Base-by-base conservation (phyloP, 2,329 filamentous ascomycete genomes). In the Lasiodiplodia sp. region DNA sequence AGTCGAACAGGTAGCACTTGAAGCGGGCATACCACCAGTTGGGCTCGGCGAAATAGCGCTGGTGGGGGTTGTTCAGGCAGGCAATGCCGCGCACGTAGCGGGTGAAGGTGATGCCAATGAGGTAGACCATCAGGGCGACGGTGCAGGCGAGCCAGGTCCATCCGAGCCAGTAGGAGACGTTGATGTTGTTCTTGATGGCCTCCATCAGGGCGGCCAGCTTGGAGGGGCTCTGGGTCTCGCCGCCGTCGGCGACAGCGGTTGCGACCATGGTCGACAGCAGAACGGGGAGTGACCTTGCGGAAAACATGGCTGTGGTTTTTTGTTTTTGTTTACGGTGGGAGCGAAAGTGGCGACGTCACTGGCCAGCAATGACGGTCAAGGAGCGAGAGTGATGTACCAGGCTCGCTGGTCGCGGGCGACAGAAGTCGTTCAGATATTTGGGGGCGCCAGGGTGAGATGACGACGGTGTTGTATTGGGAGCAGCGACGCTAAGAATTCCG, bases 51-150 rank as follows among this genome's bases (percentile, higher is more conserved):
- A 94, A 97, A 82, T 93, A 97, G 70, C 87, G 85, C 79, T 97
- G 94, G 1, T 86, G 90, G 72, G 92, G 91, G 81, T 93, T 93
- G 81, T 87, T 90, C 72, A 97, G 86, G 75, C 90, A 93, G 52
- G 91, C 86, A 55, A 97, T 84, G 31, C 87, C 90, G 71, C 94
- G 88, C 47, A 94, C 83, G 75, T 96, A 91, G 72, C 86, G 88
- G 69, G 87, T 83, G 68, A 91, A 80, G 67, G 87, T 84, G 63
- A 88, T 85, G 67, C 83, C 80, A 71, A 90, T 78, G 70, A 91
- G 88, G 87, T 92, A 95, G 71, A 90, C 73, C 71, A 92, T 84
- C 73, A 94, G 84, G 62, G 86, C 84, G 44, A 79, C 85, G 14
- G 90, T 86, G 64, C 94, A 83, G 63, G 86, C 85, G 66, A 88